Evolutionary conservation across 805 yeast genomes (phyloP).

Genomic region (Myxozyma geophila): DNA sequence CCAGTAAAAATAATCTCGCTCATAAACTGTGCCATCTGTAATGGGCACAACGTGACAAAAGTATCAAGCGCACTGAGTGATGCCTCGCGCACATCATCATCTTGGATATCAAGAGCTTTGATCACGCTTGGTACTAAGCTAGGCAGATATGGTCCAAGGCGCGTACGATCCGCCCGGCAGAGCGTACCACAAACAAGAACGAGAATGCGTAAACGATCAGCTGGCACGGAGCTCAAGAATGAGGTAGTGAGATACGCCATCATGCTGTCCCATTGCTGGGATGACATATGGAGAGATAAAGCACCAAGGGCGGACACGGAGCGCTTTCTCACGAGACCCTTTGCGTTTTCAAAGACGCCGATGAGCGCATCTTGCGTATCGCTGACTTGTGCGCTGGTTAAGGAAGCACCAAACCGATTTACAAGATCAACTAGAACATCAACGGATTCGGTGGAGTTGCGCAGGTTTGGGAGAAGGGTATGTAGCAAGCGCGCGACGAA

Average conservation of each 20-base stretch:
- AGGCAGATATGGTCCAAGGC: slow-evolving; percentile 31
- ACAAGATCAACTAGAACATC: slow-evolving; percentile 65
- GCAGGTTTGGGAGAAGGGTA: slow-evolving; percentile 27
- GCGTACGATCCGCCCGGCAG: slow-evolving; percentile 39
- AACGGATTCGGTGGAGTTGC: slow-evolving; percentile 55
- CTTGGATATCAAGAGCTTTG: slow-evolving; percentile 40
- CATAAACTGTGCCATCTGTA: slow-evolving; percentile 42
- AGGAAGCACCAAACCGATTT: slow-evolving; percentile 53
- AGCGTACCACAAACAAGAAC: slow-evolving; percentile 39
- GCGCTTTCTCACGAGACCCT: slow-evolving; percentile 56
- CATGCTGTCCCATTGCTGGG: slow-evolving; percentile 40
- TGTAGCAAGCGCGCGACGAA: slow-evolving; percentile 41
- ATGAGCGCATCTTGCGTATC: slow-evolving; percentile 44
- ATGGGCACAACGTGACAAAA: slow-evolving; percentile 50
- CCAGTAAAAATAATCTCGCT: slow-evolving; percentile 44
- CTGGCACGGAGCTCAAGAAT: slow-evolving; percentile 14
- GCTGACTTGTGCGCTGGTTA: slow-evolving; percentile 48
- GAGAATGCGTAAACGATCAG: slow-evolving; percentile 26
- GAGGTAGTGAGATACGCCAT: slow-evolving; percentile 25
- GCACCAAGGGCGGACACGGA: slow-evolving; percentile 55
- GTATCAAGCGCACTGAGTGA: slow-evolving; percentile 50
- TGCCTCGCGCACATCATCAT: slow-evolving; percentile 56
- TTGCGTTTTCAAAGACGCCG: slow-evolving; percentile 48
- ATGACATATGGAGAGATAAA: slow-evolving; percentile 45
- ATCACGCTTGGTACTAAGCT: slow-evolving; percentile 36